Evolutionary conservation across 495 filamentous ascomycete genomes (phyloP), one percentile per base, ranked within the genome.

Genomic region (Hyaloscypha bicolor): DNA sequence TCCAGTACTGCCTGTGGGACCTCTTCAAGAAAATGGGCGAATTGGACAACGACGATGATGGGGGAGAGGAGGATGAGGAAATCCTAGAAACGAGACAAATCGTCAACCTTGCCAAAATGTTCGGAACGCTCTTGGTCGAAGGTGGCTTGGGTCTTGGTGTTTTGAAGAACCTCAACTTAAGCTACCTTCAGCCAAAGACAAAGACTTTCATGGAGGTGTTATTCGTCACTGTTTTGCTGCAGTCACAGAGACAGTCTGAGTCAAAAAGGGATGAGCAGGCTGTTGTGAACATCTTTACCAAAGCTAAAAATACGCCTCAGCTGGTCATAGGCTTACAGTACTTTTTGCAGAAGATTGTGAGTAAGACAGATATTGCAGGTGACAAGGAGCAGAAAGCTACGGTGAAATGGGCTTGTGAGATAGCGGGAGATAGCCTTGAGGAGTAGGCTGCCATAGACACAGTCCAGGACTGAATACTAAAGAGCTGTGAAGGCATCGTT

Each of bases 101-200:
- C n/a, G 91, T 95, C 66, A 97, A 97, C 72, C 80, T 94, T n/a
- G 93, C 92, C 21, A 93, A 91, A 77, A 82, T 97, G 83, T 97
- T 87, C 75, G 94, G 90, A 9, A 81, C 80, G 25, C 79, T 99
- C 4, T 85, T 97, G 58, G 86, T 85, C 0, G 88, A 88, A 42
- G 86, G 86, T 4, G 83, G 78, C 2, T 75, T 97, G 25, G 80
- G 80, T 5, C 75, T 99, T 16, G 78, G 80, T 0, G 80, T 90
- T 35, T 75, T 97, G 52, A 97, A 84, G 77, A 88, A 85, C 39
- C 87, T 97, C 52, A 93, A 94, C 68, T 85, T 94, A 53, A 80
- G 88, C 14, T 92, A 90, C 72, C 80, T 97, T 22, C 91, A 94
- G 70, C 77, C 83, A 5, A 92, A 91, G 77, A 91, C 91, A 0